Base-by-base conservation (phyloP, 1,139 yeast genomes). In the Yamadazyma atmosphaerica region DNA sequence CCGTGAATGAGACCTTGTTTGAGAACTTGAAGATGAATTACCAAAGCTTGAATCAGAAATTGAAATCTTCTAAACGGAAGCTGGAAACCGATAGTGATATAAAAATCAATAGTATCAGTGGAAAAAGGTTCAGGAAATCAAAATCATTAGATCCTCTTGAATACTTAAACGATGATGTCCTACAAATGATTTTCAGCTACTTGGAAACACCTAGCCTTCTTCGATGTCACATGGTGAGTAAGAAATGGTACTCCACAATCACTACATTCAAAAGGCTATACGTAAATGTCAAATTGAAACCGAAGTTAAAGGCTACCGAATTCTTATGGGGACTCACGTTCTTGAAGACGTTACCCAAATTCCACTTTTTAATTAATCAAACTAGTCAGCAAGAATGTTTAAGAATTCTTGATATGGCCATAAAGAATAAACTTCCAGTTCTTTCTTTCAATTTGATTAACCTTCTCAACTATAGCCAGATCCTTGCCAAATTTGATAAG, bases 151-250 rank as follows among this genome's bases (percentile, higher is more conserved):
- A 71, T 43, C 70, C 71, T 1, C 47, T 70, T 25, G 27, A 16
- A 0, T 39, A 39, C 16, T 47, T 71, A 2, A 68, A 72, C 1
- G 33, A 45, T 6, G 76, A 71, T 36, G 38, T 68, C 2, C 42
- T 70, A 1, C 59, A 56, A 12, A 5, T 42, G 2, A 54, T 71
- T 1, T 68, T 69, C 41, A 14, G 35, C 6, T 36, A 48, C 9
- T 34, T 69, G 4, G 45, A 60, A 0, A 40, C 60, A 14, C 50
- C 41, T 16, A 37, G 45, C 3, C 29, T 65, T 1, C 48, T 66
- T 3, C 29, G 41, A 3, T 63, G 68, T 35, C 72, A 60, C 41
- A 39, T 56, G 24, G 75, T 70, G 13, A 53, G 60, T 34, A 59
- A 54, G 41, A 32, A 26, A 6, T 71, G 77, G 77, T 61, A 66